phyloP scores from a whole-genome alignment of 352 stramenopile species.

The Globisporangium mamillatum region DNA sequence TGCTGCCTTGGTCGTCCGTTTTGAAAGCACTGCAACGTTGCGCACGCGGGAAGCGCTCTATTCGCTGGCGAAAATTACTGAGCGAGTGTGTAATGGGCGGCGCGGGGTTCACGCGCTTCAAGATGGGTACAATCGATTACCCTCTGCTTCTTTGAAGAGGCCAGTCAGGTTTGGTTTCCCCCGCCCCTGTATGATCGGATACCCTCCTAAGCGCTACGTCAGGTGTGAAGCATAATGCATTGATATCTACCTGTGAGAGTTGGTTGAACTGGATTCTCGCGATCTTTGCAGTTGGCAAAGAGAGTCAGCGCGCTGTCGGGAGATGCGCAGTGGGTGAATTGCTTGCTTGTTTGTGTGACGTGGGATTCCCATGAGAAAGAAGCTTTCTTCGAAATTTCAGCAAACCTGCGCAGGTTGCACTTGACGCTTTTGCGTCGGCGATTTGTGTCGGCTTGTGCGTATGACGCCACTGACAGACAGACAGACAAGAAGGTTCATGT shows the following conservation, averaged over 20 bases:
- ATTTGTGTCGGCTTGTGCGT: not conserved
- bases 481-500: not conserved
- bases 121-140: constrained; percentile 5
- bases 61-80: not conserved
- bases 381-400: constrained; percentile 2
- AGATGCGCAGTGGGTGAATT: constrained; percentile 2
- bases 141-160: not conserved
- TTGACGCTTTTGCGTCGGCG: not conserved
- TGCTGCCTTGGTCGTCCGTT: not conserved
- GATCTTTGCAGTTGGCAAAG: not conserved
- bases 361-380: not conserved
- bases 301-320: not conserved
- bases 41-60: not conserved
- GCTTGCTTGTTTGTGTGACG: not conserved
- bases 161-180: not conserved
- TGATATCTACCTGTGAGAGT: not conserved
- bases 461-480: not conserved
- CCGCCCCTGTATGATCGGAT: not conserved
- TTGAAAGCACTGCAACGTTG: not conserved
- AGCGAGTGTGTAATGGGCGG: constrained; percentile 2
- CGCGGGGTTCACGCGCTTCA: constrained; percentile 4
- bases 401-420: not conserved
- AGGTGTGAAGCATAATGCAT: not conserved
- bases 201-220: not conserved
- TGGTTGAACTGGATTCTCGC: constrained; percentile 6